Evolutionary conservation across 371 early-diverging fungal species (phyloP), one percentile per base, ranked within the genome.

Genomic region (Actinomucor elegans): DNA sequence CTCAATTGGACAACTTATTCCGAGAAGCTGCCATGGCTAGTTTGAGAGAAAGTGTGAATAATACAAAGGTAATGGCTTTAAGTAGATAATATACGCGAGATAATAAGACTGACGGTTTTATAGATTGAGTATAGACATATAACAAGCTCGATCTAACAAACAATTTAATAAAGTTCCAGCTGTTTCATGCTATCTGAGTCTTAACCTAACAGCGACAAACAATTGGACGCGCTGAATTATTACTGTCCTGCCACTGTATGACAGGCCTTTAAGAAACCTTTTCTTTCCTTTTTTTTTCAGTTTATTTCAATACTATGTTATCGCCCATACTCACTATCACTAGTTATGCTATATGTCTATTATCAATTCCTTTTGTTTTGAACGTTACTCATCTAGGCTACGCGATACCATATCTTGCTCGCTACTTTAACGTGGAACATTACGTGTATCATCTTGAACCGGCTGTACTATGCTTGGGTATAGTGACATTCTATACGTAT

Each of bases 11-110:
- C 38, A 83, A 82, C 59, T 46, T 86, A 7, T 81, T 84, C 41
- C 71, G 83, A 33, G 84, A 86, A 54, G 81, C 86, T 6, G 86
- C 84, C 1, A 59, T 86, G 67, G 73, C 71, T 11, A 69, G 81
- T 48, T 63, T 86, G 42, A 75, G 83, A 41, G 77, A 86, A 50
- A 71, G 71, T 62, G 69, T 83, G 38, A 35, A 73, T 23, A 78
- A 69, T 40, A 58, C 61, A 32, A 67, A 63, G 68, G 82, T 36
- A 33, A 18, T 45, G 11, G 31, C 31, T 31, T 31, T 31, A n/a
- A n/a, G n/a, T n/a, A n/a, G n/a, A n/a, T n/a, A n/a, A n/a, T n/a
- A n/a, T n/a, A n/a, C n/a, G n/a, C n/a, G n/a, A n/a, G n/a, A n/a
- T n/a, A n/a, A n/a, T n/a, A n/a, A n/a, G n/a, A n/a, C n/a, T n/a